Evolutionary conservation across 1,284 basidiomycete species (phyloP).

Genomic region (Sphaerobolus stellatus): DNA sequence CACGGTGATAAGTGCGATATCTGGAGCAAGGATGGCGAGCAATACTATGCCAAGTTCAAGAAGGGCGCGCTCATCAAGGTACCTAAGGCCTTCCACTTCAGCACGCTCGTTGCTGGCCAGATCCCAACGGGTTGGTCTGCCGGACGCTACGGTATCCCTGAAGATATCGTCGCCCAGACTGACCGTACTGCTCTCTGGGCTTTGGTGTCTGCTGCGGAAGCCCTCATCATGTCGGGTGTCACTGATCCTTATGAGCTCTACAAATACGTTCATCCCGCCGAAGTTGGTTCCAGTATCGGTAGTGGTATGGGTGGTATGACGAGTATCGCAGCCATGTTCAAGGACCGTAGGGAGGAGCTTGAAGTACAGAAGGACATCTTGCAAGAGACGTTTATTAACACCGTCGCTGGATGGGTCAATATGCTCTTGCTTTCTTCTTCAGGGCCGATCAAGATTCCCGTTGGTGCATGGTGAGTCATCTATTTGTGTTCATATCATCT

Average conservation of each 20-base stretch:
- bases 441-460: conserved; percentile 98
- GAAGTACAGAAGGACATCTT: conserved; percentile 98
- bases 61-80: conserved; percentile 93
- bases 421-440: conserved; percentile 90
- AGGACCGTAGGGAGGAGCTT: conserved; percentile 94
- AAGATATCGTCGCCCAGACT: conserved; percentile 92
- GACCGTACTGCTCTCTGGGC: conserved; percentile 97
- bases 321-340: conserved; percentile 94
- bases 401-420: conserved; percentile 97
- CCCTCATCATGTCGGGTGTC: conserved; percentile 95
- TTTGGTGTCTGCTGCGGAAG: conserved; percentile 92
- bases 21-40: conserved; percentile 86
- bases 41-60: conserved; percentile 98
- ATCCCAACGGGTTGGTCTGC: conserved; percentile 97
- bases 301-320: conserved; percentile 97
- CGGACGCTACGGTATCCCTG: conserved; percentile 95
- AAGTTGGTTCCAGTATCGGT: conserved; percentile 89
- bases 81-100: conserved; percentile 95
- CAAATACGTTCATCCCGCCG: conserved; percentile 94
- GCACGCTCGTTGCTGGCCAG: conserved; percentile 92
- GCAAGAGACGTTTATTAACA: conserved; percentile 99
- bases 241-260: conserved; percentile 97
- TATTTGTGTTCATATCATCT: not conserved
- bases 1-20: conserved; percentile 96
- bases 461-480: conserved; percentile 87